A percentile compares a stretch with the other conserved stretches of the same genome.
These are phyloP conservation scores for Russula foetens DNA, from an alignment of 768 basidiomycete genomes.

Conservation along the genomic window DNA sequence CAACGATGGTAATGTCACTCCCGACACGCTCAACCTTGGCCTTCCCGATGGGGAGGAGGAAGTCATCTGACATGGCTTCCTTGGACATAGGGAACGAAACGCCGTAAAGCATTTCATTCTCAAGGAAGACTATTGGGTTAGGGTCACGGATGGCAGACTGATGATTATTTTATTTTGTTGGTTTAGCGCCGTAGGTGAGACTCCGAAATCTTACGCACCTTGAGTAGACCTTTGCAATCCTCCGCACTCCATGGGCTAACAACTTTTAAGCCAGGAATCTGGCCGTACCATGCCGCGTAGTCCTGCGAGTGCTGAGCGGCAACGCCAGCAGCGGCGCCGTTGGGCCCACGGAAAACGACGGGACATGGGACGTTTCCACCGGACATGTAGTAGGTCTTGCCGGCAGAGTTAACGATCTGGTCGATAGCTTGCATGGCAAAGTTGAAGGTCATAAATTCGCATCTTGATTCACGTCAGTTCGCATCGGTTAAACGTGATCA, in stretches of 20 bases:
- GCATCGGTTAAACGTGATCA: constrained; percentile 9
- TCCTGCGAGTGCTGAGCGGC: constrained; percentile 97
- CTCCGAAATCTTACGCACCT: constrained; percentile 42
- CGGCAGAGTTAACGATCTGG: constrained; percentile 99
- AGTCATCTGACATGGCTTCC: constrained; percentile 93
- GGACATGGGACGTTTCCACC: constrained; percentile 98
- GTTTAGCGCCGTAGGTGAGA: neutral
- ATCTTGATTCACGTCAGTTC: constrained; percentile 38
- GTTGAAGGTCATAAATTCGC: constrained; percentile 99
- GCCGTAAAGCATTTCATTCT: constrained; percentile 99
- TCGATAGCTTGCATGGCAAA: constrained; percentile 99
- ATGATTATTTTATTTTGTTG: neutral
- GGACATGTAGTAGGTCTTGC: constrained; percentile 99
- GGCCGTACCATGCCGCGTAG: constrained; percentile 92
- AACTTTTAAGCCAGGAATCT: constrained; percentile 93
- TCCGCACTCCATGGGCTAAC: constrained; percentile 98
- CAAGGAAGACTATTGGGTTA: constrained; percentile 97
- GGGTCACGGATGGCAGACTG: constrained; percentile 96
- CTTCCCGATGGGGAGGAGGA: constrained; percentile 94
- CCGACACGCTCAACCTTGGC: constrained; percentile 93
- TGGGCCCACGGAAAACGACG: constrained; percentile 98
- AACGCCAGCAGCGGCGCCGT: constrained; percentile 96
- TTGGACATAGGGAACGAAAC: constrained; percentile 92
- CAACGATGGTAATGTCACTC: constrained; percentile 90
- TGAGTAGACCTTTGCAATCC: constrained; percentile 97